Evolutionary conservation across 163 green algal species (phyloP), one percentile per base, ranked within the genome.

Genomic region (Prototheca cutis): DNA sequence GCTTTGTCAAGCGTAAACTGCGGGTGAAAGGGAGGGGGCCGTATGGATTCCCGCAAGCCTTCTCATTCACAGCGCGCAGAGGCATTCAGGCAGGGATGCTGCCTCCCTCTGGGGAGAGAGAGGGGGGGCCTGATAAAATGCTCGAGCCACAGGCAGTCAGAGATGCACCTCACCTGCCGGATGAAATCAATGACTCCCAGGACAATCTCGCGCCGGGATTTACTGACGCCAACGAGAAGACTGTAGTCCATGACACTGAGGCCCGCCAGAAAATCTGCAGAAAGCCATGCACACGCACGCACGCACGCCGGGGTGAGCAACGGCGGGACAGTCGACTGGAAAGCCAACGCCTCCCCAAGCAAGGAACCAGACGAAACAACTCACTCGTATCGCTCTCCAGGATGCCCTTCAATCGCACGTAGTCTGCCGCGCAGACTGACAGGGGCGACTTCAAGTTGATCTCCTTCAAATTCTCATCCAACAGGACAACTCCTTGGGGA

Each of bases 1-100:
- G 95, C 84, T 78, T 98, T 98, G 78, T 98, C 91, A 85, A 84
- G 95, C 4, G 91, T 97, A 74, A 96, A 98, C 76, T 90, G 82
- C 63, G 67, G n/a, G n/a, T n/a, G n/a, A n/a, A n/a, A n/a, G n/a
- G n/a, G n/a, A n/a, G n/a, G n/a, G n/a, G n/a, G n/a, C n/a, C n/a
- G n/a, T n/a, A n/a, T n/a, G n/a, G n/a, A n/a, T n/a, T n/a, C n/a
- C n/a, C n/a, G n/a, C n/a, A n/a, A n/a, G n/a, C n/a, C n/a, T n/a
- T n/a, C n/a, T n/a, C n/a, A n/a, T n/a, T n/a, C n/a, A n/a, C n/a
- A n/a, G n/a, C n/a, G n/a, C n/a, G n/a, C n/a, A n/a, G n/a, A n/a
- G n/a, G n/a, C n/a, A n/a, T n/a, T n/a, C n/a, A n/a, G n/a, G n/a
- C n/a, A n/a, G n/a, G n/a, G n/a, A n/a, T n/a, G n/a, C n/a, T n/a